Evolutionary conservation across 2,329 filamentous ascomycete genomes (phyloP).

Genomic region (Beauveria brongniartii): DNA sequence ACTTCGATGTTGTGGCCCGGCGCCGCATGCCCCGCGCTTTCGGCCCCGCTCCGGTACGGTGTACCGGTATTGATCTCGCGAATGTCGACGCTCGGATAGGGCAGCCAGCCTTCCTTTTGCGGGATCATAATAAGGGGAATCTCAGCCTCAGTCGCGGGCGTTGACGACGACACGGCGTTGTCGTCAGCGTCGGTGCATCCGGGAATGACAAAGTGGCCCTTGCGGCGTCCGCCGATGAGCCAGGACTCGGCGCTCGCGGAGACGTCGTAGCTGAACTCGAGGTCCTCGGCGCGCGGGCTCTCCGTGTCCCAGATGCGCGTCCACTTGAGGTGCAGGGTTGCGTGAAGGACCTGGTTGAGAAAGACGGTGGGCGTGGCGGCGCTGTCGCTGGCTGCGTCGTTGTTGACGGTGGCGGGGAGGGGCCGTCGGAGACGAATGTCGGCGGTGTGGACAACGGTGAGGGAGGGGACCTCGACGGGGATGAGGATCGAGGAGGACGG

Average conservation of each 20-base stretch:
- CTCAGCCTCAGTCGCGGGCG: constrained; percentile 43
- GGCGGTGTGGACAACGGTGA: constrained; percentile 76
- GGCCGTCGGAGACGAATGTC: constrained; percentile 49
- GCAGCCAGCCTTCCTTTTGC: constrained; percentile 66
- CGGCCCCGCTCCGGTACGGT: constrained; percentile 12
- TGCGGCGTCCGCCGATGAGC: constrained; percentile 75
- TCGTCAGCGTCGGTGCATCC: constrained; percentile 15
- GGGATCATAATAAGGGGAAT: constrained; percentile 73
- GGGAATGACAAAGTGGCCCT: constrained; percentile 65
- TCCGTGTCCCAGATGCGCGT: constrained; percentile 54
- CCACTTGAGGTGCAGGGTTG: constrained; percentile 54
- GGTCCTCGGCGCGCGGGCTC: constrained; percentile 32
- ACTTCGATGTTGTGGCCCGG: constrained; percentile 55
- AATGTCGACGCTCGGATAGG: constrained; percentile 73
- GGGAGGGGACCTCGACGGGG: constrained; percentile 78
- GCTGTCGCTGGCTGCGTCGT: constrained; percentile 17
- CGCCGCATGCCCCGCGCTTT: constrained; percentile 12
- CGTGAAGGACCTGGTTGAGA: constrained; percentile 57
- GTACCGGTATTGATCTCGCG: constrained; percentile 43
- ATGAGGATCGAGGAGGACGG: constrained; percentile 63
- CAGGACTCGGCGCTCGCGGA: constrained; percentile 66
- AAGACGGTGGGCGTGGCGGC: constrained; percentile 37
- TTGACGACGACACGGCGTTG: constrained; percentile 16
- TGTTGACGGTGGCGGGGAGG: constrained; percentile 22
- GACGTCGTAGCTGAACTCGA: constrained; percentile 80